Conservation (phyloP, 352 stramenopile genomes). For the Phytophthora rubi region DNA sequence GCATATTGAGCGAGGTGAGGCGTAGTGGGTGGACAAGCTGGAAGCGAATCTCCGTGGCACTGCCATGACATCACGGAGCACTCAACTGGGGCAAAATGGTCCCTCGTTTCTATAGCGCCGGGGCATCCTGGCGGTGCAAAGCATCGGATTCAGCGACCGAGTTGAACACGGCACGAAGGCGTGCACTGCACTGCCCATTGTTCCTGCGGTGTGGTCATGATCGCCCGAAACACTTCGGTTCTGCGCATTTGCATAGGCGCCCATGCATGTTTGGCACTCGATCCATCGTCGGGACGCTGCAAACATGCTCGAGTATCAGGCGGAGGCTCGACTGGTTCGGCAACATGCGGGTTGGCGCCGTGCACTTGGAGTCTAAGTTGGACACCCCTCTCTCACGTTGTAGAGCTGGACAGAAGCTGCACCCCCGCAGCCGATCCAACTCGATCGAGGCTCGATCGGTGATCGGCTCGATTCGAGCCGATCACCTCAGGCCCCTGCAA, state of each 20-base stretch:
- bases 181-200: not conserved
- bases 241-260: conserved; percentile 21
- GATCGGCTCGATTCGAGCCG: not conserved
- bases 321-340: not conserved
- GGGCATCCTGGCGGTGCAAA: not conserved
- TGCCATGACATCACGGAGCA: conserved; percentile 12
- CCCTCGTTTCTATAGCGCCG: conserved; percentile 7
- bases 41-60: not conserved
- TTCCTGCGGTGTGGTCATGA: conserved; percentile 12
- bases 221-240: conserved; percentile 23
- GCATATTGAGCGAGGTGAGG: not conserved
- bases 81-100: not conserved
- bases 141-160: not conserved
- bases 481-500: conserved; percentile 6
- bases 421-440: too few species aligned
- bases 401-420: too few species aligned
- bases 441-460: too few species aligned
- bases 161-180: conserved; percentile 4
- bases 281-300: conserved; percentile 3
- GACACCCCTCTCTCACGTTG: too few species aligned
- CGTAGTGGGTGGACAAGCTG: not conserved
- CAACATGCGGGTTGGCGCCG: too few species aligned
- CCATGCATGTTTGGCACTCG: not conserved
- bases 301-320: not conserved
- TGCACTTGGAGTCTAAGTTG: too few species aligned